These are phyloP conservation scores for Cucumis sativus DNA, from an alignment of 306 rosid genomes.

Conservation along the genomic window Cucumber_9930_V3 NC_026657.2:32433001-32433500, in stretches of 20 bases:
- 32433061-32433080: conserved; percentile 25
- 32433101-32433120: conserved; percentile 23
- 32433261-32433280: conserved; percentile 36
- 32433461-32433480: no score
- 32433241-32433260: conserved; percentile 36
- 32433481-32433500: no score
- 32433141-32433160: conserved; percentile 33
- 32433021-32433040: conserved; percentile 42
- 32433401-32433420: no score
- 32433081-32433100: conserved; percentile 24
- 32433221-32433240: conserved; percentile 27
- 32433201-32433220: conserved; percentile 33
- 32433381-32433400: background rate
- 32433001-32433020: conserved; percentile 28
- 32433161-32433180: conserved; percentile 36
- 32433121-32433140: conserved; percentile 50
- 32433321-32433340: conserved; percentile 16
- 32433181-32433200: conserved; percentile 29
- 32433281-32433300: conserved; percentile 30
- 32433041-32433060: conserved; percentile 39
- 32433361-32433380: conserved; percentile 18
- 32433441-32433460: no score
- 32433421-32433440: no score
- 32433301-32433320: conserved; percentile 36
- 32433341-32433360: conserved; percentile 15